Percentiles rank a stretch among this genome's conserved stretches.
phyloP scores from a whole-genome alignment of 1,284 basidiomycete species.

The Ceratobasidium sp. region DNA sequence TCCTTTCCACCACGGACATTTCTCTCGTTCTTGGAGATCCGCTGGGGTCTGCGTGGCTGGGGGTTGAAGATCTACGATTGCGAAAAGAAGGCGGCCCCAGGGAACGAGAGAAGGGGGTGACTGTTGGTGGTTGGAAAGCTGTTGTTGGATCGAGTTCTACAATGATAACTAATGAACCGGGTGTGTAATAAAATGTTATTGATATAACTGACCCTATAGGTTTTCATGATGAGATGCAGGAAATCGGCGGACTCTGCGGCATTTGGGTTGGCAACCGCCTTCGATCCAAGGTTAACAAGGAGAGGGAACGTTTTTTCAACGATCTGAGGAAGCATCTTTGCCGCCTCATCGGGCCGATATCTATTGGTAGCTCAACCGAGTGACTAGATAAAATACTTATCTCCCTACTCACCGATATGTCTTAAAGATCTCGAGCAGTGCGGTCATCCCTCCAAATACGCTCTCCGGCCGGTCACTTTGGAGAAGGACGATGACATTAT shows the following conservation, averaged over 20 bases:
- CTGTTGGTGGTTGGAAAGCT: slow-evolving; percentile 79
- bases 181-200: too few species aligned
- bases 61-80: slow-evolving; percentile 74
- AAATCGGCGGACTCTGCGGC: slow-evolving; percentile 78
- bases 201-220: slow-evolving; percentile 62
- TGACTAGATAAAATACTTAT: too few species aligned
- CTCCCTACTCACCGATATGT: slow-evolving; percentile 66
- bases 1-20: slow-evolving; percentile 84
- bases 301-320: slow-evolving; percentile 75
- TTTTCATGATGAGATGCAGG: slow-evolving; percentile 83
- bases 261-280: slow-evolving; percentile 63
- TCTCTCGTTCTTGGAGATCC: slow-evolving; percentile 78
- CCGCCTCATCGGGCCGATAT: slow-evolving; percentile 60
- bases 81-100: slow-evolving; percentile 86
- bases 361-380: slow-evolving; percentile 55
- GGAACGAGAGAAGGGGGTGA: slow-evolving; percentile 76
- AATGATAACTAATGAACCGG: neutral
- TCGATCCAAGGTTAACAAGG: slow-evolving; percentile 72
- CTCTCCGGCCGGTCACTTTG: slow-evolving; percentile 71
- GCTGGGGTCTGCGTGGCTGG: slow-evolving; percentile 73
- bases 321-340: slow-evolving; percentile 64
- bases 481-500: slow-evolving; percentile 71
- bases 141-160: slow-evolving; percentile 74
- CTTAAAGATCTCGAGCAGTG: slow-evolving; percentile 76
- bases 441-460: slow-evolving; percentile 81